These are phyloP conservation scores for Mucor irregularis DNA, from an alignment of 371 early-diverging fungal genomes.

Conservation along the genomic window DNA sequence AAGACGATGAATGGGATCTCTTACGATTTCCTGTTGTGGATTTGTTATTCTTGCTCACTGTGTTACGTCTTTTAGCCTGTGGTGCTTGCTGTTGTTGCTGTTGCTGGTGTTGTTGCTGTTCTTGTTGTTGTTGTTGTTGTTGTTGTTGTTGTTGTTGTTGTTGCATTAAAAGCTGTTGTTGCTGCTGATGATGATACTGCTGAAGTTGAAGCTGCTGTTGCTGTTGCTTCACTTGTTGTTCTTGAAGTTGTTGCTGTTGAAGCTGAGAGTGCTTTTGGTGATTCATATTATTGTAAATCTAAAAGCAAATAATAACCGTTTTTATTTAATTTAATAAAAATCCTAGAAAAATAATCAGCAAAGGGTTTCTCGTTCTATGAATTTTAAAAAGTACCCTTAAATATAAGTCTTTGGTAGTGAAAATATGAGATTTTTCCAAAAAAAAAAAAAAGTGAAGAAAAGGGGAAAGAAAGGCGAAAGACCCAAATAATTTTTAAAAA, in stretches of 20 bases:
- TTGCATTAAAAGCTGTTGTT: too few relatives aligned
- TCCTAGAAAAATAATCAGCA: too few relatives aligned
- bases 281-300: slow-evolving; percentile 2
- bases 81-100: not conserved
- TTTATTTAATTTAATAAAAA: too few relatives aligned
- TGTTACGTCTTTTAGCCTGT: not conserved
- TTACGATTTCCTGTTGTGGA: slow-evolving; percentile 10
- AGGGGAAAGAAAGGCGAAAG: slow-evolving; percentile 12
- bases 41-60: not conserved
- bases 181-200: not conserved
- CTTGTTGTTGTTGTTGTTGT: too few relatives aligned
- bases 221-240: not conserved
- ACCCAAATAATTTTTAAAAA: slow-evolving; percentile 3
- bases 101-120: not conserved
- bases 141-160: too few relatives aligned
- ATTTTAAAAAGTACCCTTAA: not conserved
- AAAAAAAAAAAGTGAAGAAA: slow-evolving; percentile 10
- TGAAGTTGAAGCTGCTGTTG: not conserved
- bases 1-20: slow-evolving; percentile 22
- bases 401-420: not conserved
- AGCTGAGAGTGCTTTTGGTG: slow-evolving; percentile 4
- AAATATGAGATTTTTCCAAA: not conserved
- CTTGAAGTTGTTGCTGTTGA: not conserved
- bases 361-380: too few relatives aligned
- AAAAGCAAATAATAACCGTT: slow-evolving; percentile 4